These are phyloP conservation scores for Apiospora aurea DNA, from an alignment of 2,329 filamentous ascomycete genomes.

Conservation along the genomic window DNA sequence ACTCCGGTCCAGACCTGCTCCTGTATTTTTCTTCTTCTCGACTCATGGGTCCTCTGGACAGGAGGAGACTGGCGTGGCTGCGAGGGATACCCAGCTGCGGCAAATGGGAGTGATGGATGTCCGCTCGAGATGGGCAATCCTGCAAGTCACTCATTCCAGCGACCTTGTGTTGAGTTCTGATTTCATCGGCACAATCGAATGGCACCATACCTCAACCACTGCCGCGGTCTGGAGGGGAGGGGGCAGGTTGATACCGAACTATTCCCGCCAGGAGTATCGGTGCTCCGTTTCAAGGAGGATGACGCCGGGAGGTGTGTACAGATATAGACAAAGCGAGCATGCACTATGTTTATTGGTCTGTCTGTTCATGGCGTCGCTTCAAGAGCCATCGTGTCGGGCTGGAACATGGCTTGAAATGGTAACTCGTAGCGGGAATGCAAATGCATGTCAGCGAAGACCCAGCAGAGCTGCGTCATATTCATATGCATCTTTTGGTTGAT, in stretches of 20 bases:
- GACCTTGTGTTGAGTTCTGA: background rate
- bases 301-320: background rate
- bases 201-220: background rate
- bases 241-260: background rate
- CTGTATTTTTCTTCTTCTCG: background rate
- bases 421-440: slow-evolving; percentile 8
- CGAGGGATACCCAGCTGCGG: background rate
- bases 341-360: background rate
- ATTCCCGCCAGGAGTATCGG: background rate
- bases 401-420: background rate
- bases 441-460: background rate
- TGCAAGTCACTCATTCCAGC: background rate
- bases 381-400: background rate
- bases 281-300: background rate
- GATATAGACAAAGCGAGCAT: background rate
- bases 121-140: background rate
- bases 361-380: background rate
- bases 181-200: background rate
- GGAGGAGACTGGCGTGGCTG: background rate
- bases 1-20: background rate
- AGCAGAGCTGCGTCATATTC: background rate
- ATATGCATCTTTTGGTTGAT: background rate
- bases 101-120: background rate
- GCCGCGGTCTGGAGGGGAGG: background rate
- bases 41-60: background rate